Evolutionary conservation across 768 basidiomycete genomes (phyloP).

Genomic region (Macrocybe gigantea): DNA sequence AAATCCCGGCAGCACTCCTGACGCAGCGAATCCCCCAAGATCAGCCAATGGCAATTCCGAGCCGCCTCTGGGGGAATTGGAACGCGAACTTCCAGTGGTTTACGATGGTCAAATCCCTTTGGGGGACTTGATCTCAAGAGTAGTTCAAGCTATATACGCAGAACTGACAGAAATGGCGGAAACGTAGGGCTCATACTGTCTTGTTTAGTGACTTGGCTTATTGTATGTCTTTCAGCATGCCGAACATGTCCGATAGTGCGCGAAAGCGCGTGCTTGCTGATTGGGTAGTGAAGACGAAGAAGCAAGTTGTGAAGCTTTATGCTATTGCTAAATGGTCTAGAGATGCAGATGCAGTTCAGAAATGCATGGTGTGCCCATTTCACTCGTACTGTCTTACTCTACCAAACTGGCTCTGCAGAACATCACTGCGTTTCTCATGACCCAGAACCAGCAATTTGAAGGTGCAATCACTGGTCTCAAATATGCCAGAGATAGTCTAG

Average conservation of each 20-base stretch:
- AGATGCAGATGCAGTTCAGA: conserved; percentile 79
- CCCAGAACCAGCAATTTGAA: conserved; percentile 82
- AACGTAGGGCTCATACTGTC: conserved; percentile 50
- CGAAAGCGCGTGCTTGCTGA: conserved; percentile 81
- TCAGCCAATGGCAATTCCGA: conserved; percentile 21
- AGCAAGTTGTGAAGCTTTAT: conserved; percentile 85
- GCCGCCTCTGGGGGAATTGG: conserved; percentile 49
- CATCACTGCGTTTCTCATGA: conserved; percentile 80
- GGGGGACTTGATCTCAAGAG: conserved; percentile 68
- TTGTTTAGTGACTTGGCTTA: conserved; percentile 1
- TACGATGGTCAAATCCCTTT: conserved; percentile 70
- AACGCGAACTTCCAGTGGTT: conserved; percentile 69
- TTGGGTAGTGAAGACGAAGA: conserved; percentile 87
- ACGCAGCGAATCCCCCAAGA: not conserved
- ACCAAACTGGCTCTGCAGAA: conserved; percentile 42
- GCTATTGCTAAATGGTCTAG: conserved; percentile 85
- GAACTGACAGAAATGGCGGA: conserved; percentile 81
- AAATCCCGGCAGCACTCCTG: not conserved
- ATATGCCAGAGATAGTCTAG: conserved; percentile 62
- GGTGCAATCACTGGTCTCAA: conserved; percentile 56
- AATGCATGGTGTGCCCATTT: conserved; percentile 61
- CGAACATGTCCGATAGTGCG: conserved; percentile 75
- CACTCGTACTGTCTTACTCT: not conserved
- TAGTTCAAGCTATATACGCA: conserved; percentile 75
- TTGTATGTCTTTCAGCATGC: conserved; percentile 41